These are phyloP conservation scores for Diplodia mutila DNA, from an alignment of 2,329 filamentous ascomycete species.

Conservation along the genomic window DNA sequence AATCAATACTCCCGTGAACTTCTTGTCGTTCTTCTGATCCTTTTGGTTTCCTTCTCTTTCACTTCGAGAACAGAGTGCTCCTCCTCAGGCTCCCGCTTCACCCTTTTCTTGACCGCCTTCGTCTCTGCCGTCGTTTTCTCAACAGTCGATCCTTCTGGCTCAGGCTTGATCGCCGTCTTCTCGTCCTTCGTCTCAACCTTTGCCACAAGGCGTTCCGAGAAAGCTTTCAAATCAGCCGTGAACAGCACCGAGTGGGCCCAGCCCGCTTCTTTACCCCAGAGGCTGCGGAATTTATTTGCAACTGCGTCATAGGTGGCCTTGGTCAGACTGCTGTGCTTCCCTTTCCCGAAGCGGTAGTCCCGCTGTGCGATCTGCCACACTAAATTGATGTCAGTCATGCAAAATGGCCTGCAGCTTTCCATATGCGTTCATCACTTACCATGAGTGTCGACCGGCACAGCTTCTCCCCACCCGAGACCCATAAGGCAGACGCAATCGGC, in stretches of 20 bases:
- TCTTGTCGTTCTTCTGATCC: constrained; percentile 40
- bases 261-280: constrained; percentile 93
- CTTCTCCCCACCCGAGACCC: constrained; percentile 93
- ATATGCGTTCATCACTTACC: constrained; percentile 43
- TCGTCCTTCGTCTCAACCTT: constrained; percentile 56
- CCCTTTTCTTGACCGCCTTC: constrained; percentile 40
- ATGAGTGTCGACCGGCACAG: constrained; percentile 95
- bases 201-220: constrained; percentile 67
- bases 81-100: constrained; percentile 48
- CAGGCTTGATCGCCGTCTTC: constrained; percentile 31
- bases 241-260: constrained; percentile 99
- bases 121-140: constrained; percentile 26
- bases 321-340: constrained; percentile 81
- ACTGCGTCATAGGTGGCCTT: constrained; percentile 88
- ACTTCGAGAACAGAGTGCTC: constrained; percentile 46
- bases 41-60: constrained; percentile 40
- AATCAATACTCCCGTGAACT: constrained; percentile 17
- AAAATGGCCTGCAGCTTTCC: neutral
- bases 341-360: constrained; percentile 89
- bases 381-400: constrained; percentile 32
- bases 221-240: constrained; percentile 85
- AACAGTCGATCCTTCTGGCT: constrained; percentile 24
- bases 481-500: constrained; percentile 96
- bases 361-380: constrained; percentile 98
- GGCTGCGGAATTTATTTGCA: constrained; percentile 81